Base-by-base conservation (phyloP, 2,329 filamentous ascomycete genomes). In the Plenodomus biglobosus region DNA sequence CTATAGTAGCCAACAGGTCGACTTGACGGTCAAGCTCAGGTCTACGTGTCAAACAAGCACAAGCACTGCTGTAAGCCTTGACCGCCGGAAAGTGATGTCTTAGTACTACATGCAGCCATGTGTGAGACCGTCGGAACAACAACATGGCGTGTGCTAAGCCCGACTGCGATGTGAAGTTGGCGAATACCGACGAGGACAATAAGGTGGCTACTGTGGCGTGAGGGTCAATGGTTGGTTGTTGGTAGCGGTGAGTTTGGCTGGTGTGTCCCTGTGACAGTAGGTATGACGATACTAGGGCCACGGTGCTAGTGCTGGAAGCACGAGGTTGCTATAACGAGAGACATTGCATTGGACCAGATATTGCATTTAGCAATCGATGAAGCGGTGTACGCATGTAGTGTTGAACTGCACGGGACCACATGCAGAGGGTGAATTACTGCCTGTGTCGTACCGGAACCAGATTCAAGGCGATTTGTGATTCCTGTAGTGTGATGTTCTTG, bases 211-310 rank as follows among this genome's bases (percentile, higher is more conserved):
- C 7, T 44, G 11, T 15, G 2, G 4, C 3, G 17, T 8, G 17
- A 22, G 30, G 18, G 21, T 13, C 11, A 24, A n/a, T 24, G 2
- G 52, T 44, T 52, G 53, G 50, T 10, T 19, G 34, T n/a, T 18
- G 35, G 47, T 40, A 43, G 52, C 50, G 53, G 48, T 58, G 55
- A 53, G 45, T 18, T 24, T 40, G 40, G 43, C 39, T 42, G 32
- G 36, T 21, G 50, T 58, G 46, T 32, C 36, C 56, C 48, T 42
- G 50, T 46, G 52, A 58, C 52, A 11, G 52, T 57, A 46, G 44
- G 55, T 57, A 46, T 46, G 55, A 57, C 55, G 40, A 32, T 8
- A 11, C 27, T 8, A 24, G 5, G 27, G 11, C 7, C 27, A 15
- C 27, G 15, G 27, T 32, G 11, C 3, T 32, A 3, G 27, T 11